phyloP scores from a whole-genome alignment of 1,284 basidiomycete genomes.

The Paramarasmius palmivorus region DNA sequence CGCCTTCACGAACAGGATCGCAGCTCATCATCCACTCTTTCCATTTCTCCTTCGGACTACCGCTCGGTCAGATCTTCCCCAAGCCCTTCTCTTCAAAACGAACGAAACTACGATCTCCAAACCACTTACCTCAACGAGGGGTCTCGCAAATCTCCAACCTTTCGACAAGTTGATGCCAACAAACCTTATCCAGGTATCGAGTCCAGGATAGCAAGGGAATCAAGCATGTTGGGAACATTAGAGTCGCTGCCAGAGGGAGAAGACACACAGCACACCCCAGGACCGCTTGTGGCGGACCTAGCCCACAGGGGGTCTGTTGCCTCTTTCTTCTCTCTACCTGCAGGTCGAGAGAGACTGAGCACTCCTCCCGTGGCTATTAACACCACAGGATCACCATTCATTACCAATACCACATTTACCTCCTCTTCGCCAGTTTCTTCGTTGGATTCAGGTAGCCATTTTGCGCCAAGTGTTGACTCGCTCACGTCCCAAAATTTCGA shows the following conservation, averaged over 20 bases:
- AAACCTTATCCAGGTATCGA: slow-evolving; percentile 45
- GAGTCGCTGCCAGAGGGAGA: slow-evolving; percentile 59
- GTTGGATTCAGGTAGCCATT: slow-evolving; percentile 68
- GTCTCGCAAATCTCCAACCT: slow-evolving; percentile 45
- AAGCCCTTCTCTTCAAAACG: slow-evolving; percentile 50
- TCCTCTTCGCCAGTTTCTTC: slow-evolving; percentile 79
- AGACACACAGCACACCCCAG: slow-evolving; percentile 35
- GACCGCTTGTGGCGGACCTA: slow-evolving; percentile 27
- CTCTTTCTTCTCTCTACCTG: slow-evolving; percentile 35
- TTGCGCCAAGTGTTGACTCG: slow-evolving; percentile 44
- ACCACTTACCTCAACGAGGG: slow-evolving; percentile 32
- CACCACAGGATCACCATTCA: slow-evolving; percentile 34
- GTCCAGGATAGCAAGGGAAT: slow-evolving; percentile 44
- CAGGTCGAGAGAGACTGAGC: slow-evolving; percentile 30
- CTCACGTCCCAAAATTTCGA: slow-evolving; percentile 53
- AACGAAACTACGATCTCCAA: slow-evolving; percentile 27
- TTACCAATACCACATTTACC: slow-evolving; percentile 43
- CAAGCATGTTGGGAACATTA: slow-evolving; percentile 49
- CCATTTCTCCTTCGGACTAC: slow-evolving; percentile 62
- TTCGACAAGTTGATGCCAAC: slow-evolving; percentile 47
- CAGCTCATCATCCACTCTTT: slow-evolving; percentile 53
- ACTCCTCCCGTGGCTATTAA: slow-evolving; percentile 34
- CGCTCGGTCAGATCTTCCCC: slow-evolving; percentile 71
- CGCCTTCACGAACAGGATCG: slow-evolving; percentile 54
- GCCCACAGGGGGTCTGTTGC: slow-evolving; percentile 27